A percentile compares a stretch with the other conserved stretches of the same genome.
These are phyloP conservation scores for Teratosphaeria zuluensis DNA, from an alignment of 2,329 filamentous ascomycete genomes.

Conservation along the genomic window DNA sequence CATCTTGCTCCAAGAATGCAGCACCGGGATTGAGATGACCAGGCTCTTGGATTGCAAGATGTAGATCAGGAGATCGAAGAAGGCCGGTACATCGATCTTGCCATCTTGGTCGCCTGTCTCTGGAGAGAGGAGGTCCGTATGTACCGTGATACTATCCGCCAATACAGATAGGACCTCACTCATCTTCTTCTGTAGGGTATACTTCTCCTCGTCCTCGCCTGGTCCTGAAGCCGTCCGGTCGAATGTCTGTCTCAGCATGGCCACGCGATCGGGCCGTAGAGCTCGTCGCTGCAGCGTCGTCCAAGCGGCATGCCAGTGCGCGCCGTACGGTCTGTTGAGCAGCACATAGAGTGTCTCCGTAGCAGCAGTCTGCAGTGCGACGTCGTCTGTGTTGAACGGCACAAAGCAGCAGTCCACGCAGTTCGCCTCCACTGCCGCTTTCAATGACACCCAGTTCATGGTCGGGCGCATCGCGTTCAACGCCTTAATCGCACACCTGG, in stretches of 20 bases:
- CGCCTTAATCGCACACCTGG: slow-evolving; percentile 63
- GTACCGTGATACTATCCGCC: slow-evolving; percentile 70
- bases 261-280: slow-evolving; percentile 20
- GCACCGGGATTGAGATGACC: slow-evolving; percentile 82
- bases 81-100: slow-evolving; percentile 58
- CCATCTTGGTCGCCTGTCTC: slow-evolving; percentile 3
- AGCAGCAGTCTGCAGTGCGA: slow-evolving; percentile 63
- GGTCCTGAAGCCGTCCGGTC: slow-evolving; percentile 28
- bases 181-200: slow-evolving; percentile 85
- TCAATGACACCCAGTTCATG: slow-evolving; percentile 80
- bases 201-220: slow-evolving; percentile 82
- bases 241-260: slow-evolving; percentile 22
- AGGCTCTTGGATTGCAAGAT: slow-evolving; percentile 80
- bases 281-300: slow-evolving; percentile 17
- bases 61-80: slow-evolving; percentile 68
- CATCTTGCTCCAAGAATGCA: slow-evolving; percentile 82
- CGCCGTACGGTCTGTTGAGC: slow-evolving; percentile 39
- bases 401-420: slow-evolving; percentile 63
- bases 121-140: slow-evolving; percentile 42
- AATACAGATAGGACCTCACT: slow-evolving; percentile 86
- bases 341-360: slow-evolving; percentile 27
- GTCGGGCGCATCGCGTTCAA: slow-evolving; percentile 68
- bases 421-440: slow-evolving; percentile 62
- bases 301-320: slow-evolving; percentile 56
- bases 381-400: slow-evolving; percentile 59